A percentile compares a stretch with the other conserved stretches of the same genome.
phyloP scores from a whole-genome alignment of 2,329 filamentous ascomycete genomes.

The Botrytis aclada region DNA sequence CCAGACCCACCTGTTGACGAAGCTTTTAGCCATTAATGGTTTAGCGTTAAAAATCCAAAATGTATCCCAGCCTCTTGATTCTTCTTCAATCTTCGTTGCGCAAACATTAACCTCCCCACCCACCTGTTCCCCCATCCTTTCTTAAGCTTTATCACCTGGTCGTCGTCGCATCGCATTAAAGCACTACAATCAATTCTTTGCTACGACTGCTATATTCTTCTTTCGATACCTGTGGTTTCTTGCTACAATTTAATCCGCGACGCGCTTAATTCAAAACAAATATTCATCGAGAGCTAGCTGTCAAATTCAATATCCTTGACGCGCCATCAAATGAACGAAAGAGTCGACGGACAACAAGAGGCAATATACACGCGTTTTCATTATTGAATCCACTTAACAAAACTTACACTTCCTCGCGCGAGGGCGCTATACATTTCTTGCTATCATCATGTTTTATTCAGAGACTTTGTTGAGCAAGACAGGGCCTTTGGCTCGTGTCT shows the following conservation, averaged over 20 bases:
- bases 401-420: neutral
- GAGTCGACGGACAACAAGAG: conserved; percentile 1
- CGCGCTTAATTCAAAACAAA: conserved; percentile 5
- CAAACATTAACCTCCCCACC: conserved; percentile 12
- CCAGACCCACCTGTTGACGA: neutral
- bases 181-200: neutral
- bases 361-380: conserved; percentile 10
- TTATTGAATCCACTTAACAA: neutral
- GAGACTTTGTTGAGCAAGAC: conserved; percentile 95
- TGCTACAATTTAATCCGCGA: conserved; percentile 6
- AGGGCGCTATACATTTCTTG: conserved; percentile 5
- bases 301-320: conserved; percentile 8
- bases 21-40: neutral
- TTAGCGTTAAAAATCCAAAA: neutral
- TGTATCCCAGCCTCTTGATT: conserved; percentile 19
- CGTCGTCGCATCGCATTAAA: conserved; percentile 5
- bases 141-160: neutral
- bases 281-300: neutral
- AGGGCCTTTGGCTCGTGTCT: conserved; percentile 93
- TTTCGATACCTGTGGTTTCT: neutral
- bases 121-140: conserved; percentile 3
- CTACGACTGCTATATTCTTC: neutral
- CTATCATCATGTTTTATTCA: conserved; percentile 85
- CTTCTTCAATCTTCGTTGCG: conserved; percentile 13
- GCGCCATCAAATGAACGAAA: conserved; percentile 7